Evolutionary conservation across 345 rosid species (phyloP).

Genomic region (Brassica carinata): DNA sequence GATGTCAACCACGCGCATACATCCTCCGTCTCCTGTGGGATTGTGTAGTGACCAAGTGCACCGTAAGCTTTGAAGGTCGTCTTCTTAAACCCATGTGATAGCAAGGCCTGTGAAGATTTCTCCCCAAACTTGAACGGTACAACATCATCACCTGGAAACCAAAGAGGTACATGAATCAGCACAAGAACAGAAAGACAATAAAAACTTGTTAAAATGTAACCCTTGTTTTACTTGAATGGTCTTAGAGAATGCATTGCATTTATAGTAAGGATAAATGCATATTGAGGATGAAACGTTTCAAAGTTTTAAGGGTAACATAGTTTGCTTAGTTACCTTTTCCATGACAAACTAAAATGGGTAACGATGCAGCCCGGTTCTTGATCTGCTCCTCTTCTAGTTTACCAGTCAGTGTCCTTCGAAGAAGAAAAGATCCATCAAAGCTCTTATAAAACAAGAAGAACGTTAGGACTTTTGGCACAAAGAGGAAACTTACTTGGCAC

Average conservation of each 20-base stretch:
- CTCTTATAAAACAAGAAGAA: background rate
- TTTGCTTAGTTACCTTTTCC: slow-evolving; percentile 62
- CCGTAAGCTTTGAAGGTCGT: slow-evolving; percentile 69
- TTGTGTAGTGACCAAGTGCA: slow-evolving; percentile 90
- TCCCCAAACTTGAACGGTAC: slow-evolving; percentile 87
- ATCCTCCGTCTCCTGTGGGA: slow-evolving; percentile 85
- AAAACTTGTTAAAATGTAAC: background rate
- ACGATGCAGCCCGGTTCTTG: slow-evolving; percentile 65
- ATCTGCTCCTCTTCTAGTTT: slow-evolving; percentile 64
- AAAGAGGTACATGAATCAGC: slow-evolving; percentile 5
- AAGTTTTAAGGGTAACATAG: background rate
- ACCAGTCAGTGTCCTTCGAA: slow-evolving; percentile 61
- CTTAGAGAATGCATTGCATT: background rate
- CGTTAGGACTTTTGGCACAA: background rate
- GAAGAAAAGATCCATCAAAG: background rate
- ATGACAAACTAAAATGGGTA: slow-evolving; percentile 84
- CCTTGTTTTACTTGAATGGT: background rate
- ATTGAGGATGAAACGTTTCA: background rate
- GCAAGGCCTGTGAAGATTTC: slow-evolving; percentile 67
- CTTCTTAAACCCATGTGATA: slow-evolving; percentile 64
- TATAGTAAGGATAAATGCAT: background rate
- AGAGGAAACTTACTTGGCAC: slow-evolving; percentile 65
- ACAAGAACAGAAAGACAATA: background rate
- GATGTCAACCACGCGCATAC: slow-evolving; percentile 76
- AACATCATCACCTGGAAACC: slow-evolving; percentile 78